Evolutionary conservation across 1,284 basidiomycete genomes (phyloP), one percentile per base, ranked within the genome.

Genomic region (Schizophyllum amplum): DNA sequence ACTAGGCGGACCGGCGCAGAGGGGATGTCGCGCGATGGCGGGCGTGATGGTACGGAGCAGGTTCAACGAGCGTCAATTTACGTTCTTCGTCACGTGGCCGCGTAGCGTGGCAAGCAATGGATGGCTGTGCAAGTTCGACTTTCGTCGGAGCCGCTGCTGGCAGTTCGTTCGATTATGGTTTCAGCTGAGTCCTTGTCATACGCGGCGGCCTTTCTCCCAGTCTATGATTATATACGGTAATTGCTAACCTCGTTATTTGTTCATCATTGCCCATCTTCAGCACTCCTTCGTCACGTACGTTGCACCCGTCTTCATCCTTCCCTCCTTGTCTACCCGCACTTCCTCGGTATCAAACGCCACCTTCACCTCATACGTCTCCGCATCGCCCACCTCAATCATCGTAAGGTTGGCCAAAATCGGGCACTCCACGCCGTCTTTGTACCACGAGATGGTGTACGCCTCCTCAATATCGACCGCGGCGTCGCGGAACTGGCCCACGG

Each of bases 261-360:
- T n/a, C n/a, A n/a, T n/a, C n/a, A n/a, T n/a, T n/a, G n/a, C n/a
- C n/a, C n/a, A n/a, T n/a, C 47, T 5, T 50, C 48, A 50, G 22
- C 48, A 50, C 11, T 50, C 48, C 48, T 21, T 21, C 21, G 24
- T 22, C 21, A 20, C 20, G 47, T 57, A 54, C 11, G 27, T 49
- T 11, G 24, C 50, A 7, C 48, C 27, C 27, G 55, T 27, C 21
- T 25, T 52, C 52, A 56, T 21, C 11, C 52, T 25, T 5, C 71
- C 69, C n/a, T 74, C 66, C 47, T 67, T 68, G 60, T 84, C 80
- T 20, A 72, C 60, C 55, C 78, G 72, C 17, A 87, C 80, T 63
- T 86, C 80, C 27, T 80, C 76, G 0, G 84, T 82, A n/a, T 68
- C 55, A 61, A 83, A 84, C 53, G 64, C 65, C 21, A 87, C 79